Percentiles rank a stretch among this genome's conserved stretches.
Evolutionary conservation across 495 filamentous ascomycete species (phyloP).

Genomic region (Elasticomyces elasticus): DNA sequence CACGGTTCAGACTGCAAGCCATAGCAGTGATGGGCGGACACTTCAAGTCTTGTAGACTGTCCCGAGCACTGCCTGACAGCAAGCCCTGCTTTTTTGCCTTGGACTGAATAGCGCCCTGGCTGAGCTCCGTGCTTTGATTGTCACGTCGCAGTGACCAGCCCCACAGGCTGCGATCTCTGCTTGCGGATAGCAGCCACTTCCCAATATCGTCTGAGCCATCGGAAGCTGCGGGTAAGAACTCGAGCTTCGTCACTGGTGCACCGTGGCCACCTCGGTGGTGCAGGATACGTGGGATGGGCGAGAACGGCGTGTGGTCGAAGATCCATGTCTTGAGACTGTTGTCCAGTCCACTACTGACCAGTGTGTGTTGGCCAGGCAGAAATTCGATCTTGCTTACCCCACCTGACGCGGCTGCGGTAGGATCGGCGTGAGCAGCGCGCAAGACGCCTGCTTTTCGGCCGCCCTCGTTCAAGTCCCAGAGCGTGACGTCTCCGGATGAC

Average conservation of each 20-base stretch:
- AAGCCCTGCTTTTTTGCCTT: conserved; percentile 77
- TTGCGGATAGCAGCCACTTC: conserved; percentile 91
- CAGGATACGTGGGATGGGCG: conserved; percentile 69
- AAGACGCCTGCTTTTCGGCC: conserved; percentile 73
- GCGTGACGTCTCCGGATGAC: conserved; percentile 71
- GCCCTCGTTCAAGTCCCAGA: conserved; percentile 91
- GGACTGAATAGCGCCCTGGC: conserved; percentile 71
- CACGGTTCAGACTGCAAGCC: conserved; percentile 80
- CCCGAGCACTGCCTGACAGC: conserved; percentile 44
- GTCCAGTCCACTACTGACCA: conserved; percentile 82
- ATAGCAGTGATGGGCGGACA: conserved; percentile 83
- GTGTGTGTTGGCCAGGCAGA: conserved; percentile 76
- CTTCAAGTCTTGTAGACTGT: conserved; percentile 62
- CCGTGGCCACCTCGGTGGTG: conserved; percentile 82
- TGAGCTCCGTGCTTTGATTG: conserved; percentile 86
- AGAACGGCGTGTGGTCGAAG: conserved; percentile 79
- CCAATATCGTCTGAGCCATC: conserved; percentile 79
- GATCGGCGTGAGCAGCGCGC: conserved; percentile 72
- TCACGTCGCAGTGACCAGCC: conserved; percentile 90
- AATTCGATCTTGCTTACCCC: conserved; percentile 77
- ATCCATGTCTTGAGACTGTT: conserved; percentile 94
- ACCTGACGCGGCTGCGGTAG: conserved; percentile 33
- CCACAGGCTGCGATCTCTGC: conserved; percentile 82
- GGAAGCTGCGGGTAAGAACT: conserved; percentile 74
- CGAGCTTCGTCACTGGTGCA: conserved; percentile 64